These are phyloP conservation scores for Diaporthe vexans DNA, from an alignment of 2,329 filamentous ascomycete genomes.

Conservation along the genomic window DNA sequence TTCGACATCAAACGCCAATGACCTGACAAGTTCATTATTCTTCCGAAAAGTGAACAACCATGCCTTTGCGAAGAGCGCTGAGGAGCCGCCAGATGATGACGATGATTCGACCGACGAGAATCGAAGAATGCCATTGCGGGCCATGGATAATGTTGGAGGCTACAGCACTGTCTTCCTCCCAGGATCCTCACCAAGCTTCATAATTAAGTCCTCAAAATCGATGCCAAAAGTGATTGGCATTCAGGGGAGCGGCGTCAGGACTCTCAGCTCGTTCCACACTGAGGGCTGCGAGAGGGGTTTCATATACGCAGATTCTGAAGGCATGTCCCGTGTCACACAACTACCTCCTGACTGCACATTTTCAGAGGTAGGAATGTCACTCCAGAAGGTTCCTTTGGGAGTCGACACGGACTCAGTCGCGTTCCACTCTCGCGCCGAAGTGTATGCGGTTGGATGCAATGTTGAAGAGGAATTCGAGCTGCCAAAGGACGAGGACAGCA, in stretches of 20 bases:
- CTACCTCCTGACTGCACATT: constrained; percentile 77
- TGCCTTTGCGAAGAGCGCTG: constrained; percentile 71
- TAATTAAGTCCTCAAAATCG: constrained; percentile 86
- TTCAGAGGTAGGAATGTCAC: constrained; percentile 80
- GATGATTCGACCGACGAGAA: constrained; percentile 59
- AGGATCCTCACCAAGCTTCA: constrained; percentile 82
- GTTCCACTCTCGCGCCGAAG: constrained; percentile 81
- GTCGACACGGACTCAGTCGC: constrained; percentile 80
- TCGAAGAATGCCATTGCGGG: constrained; percentile 67
- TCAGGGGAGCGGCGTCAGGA: constrained; percentile 76
- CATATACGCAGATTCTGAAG: constrained; percentile 81
- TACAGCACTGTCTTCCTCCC: constrained; percentile 88
- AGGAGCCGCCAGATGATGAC: constrained; percentile 65
- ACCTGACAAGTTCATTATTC: constrained; percentile 71
- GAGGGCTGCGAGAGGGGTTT: constrained; percentile 85
- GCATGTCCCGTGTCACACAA: constrained; percentile 80
- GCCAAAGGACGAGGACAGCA: constrained; percentile 84
- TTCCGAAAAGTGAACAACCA: constrained; percentile 84
- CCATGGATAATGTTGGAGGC: constrained; percentile 77
- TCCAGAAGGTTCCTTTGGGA: constrained; percentile 78
- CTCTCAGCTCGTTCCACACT: constrained; percentile 83
- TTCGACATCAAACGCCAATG: constrained; percentile 53
- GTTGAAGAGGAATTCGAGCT: constrained; percentile 80
- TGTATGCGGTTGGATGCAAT: constrained; percentile 84
- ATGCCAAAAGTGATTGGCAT: constrained; percentile 81